These are phyloP conservation scores for Paxillus ammoniavirescens DNA, from an alignment of 768 basidiomycete genomes.

Conservation along the genomic window DNA sequence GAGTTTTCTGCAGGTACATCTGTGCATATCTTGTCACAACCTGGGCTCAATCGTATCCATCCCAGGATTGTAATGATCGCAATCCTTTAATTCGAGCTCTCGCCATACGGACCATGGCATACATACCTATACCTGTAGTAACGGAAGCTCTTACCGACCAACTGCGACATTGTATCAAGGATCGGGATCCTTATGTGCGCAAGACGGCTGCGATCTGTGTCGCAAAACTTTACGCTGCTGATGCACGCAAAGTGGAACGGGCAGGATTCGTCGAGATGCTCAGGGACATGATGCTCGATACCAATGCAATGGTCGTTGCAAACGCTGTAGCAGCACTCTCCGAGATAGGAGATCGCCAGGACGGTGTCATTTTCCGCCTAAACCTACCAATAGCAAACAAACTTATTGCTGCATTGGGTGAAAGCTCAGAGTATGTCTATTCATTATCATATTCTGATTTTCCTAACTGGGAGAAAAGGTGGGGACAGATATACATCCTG, in stretches of 20 bases:
- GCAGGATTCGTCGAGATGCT: constrained; percentile 90
- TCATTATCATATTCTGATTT: not conserved
- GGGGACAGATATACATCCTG: constrained; percentile 98
- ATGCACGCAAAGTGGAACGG: constrained; percentile 82
- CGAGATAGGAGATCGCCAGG: constrained; percentile 95
- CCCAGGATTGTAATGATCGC: constrained; percentile 90
- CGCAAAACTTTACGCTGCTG: constrained; percentile 90
- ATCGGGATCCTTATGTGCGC: constrained; percentile 95
- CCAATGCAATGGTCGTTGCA: constrained; percentile 95
- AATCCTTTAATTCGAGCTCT: constrained; percentile 97
- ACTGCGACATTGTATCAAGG: constrained; percentile 87
- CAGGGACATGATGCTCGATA: constrained; percentile 87
- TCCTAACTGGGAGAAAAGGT: constrained; percentile 49
- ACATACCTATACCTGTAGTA: constrained; percentile 90
- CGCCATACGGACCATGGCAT: constrained; percentile 98
- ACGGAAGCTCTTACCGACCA: constrained; percentile 86
- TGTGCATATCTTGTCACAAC: constrained; percentile 3
- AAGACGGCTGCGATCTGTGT: constrained; percentile 99
- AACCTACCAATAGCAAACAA: constrained; percentile 88
- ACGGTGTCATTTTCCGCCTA: constrained; percentile 89
- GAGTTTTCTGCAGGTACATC: constrained; percentile 78
- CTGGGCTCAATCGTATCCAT: constrained; percentile 11
- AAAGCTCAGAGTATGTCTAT: constrained; percentile 90
- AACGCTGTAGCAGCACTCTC: constrained; percentile 95
- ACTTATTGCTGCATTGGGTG: constrained; percentile 84